phyloP scores from a whole-genome alignment of 768 basidiomycete species.

The Mycena floridula region DNA sequence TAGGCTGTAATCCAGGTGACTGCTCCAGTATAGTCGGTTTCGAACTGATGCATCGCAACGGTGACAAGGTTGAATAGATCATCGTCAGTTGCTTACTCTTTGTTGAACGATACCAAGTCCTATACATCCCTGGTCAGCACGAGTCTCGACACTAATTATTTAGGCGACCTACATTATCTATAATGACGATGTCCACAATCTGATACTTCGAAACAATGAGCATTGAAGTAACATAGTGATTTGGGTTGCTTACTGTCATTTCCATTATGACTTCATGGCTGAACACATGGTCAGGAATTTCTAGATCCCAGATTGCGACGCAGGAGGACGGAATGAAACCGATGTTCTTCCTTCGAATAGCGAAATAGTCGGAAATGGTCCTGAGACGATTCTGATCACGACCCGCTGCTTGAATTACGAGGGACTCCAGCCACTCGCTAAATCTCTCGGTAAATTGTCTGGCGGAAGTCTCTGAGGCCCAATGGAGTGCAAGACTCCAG shows the following conservation, averaged over 20 bases:
- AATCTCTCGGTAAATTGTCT: slow-evolving; percentile 4
- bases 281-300: no score
- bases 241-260: no score
- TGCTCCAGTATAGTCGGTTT: slow-evolving; percentile 2
- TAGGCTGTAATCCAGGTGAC: slow-evolving; percentile 2
- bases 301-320: no score
- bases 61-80: slow-evolving; percentile 8
- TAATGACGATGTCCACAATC: slow-evolving; percentile 7
- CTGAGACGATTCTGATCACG: no score
- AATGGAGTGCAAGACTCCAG: slow-evolving; percentile 3
- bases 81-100: slow-evolving; percentile 7
- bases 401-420: slow-evolving; percentile 6
- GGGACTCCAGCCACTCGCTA: slow-evolving; percentile 1
- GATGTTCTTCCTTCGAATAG: no score
- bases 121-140: background rate
- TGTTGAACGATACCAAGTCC: slow-evolving; percentile 12
- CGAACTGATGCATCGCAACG: slow-evolving; percentile 5
- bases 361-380: no score
- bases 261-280: slow-evolving; percentile 8
- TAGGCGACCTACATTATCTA: slow-evolving; percentile 3
- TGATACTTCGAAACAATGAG: slow-evolving; percentile 4
- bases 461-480: background rate
- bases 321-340: no score
- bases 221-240: no score
- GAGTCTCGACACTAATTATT: background rate